These are phyloP conservation scores for Rachicladosporium sp. DNA, from an alignment of 2,329 filamentous ascomycete genomes.

Conservation along the genomic window DNA sequence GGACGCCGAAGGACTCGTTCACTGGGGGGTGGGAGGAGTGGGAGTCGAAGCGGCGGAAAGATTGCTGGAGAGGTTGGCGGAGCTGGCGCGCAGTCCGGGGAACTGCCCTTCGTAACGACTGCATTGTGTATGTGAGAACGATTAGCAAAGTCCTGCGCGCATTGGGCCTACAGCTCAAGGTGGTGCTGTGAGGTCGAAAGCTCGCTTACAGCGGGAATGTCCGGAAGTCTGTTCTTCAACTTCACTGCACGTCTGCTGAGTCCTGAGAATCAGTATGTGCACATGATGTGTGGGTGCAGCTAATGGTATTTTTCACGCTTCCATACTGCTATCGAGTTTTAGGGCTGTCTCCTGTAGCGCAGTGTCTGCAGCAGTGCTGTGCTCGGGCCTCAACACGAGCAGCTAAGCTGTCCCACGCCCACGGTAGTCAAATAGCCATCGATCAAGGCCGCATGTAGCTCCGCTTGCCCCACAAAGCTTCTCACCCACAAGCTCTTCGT, in stretches of 20 bases:
- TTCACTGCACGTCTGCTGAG: background rate
- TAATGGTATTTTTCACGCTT: too few relatives aligned
- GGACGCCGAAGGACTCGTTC: conserved; percentile 40
- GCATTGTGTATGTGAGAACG: conserved; percentile 25
- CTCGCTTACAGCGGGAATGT: background rate
- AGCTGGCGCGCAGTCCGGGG: conserved; percentile 27
- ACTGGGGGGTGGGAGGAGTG: conserved; percentile 18
- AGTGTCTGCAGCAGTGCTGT: too few relatives aligned
- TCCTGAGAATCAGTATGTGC: too few relatives aligned
- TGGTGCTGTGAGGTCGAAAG: conserved; percentile 4
- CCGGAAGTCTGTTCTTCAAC: conserved; percentile 1
- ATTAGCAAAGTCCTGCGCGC: conserved; percentile 8
- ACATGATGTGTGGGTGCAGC: too few relatives aligned
- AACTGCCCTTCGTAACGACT: conserved; percentile 33
- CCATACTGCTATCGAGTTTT: too few relatives aligned
- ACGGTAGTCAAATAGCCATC: too few relatives aligned
- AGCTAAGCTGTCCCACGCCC: too few relatives aligned
- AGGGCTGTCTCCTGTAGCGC: too few relatives aligned
- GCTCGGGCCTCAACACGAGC: too few relatives aligned
- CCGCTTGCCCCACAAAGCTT: background rate
- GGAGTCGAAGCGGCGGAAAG: conserved; percentile 29
- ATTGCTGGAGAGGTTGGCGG: conserved; percentile 24
- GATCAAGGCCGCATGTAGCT: background rate
- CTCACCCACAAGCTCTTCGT: conserved; percentile 1
- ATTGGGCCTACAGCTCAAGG: background rate